Evolutionary conservation across 2,329 filamentous ascomycete species (phyloP).

Genomic region (Microthyrium microscopicum): DNA sequence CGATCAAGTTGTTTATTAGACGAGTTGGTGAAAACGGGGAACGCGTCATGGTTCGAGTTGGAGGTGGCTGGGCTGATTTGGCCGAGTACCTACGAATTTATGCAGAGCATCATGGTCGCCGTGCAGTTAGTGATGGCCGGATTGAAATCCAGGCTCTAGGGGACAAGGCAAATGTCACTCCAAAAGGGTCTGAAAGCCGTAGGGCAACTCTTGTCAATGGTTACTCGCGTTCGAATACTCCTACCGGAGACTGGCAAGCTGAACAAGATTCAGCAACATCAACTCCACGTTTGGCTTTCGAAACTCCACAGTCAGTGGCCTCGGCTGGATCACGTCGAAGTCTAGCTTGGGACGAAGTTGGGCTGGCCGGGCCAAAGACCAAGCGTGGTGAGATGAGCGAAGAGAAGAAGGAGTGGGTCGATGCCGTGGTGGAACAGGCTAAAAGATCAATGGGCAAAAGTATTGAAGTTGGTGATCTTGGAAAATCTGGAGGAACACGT

Average conservation of each 20-base stretch:
- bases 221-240: not conserved
- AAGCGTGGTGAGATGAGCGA: constrained; percentile 43
- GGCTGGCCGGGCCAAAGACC: constrained; percentile 52
- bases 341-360: constrained; percentile 29
- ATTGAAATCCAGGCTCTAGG: constrained; percentile 31
- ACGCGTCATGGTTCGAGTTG: constrained; percentile 93
- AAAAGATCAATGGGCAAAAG: constrained; percentile 27
- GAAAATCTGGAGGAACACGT: constrained; percentile 56
- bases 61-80: constrained; percentile 94
- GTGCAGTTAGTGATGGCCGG: constrained; percentile 36
- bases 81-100: constrained; percentile 92
- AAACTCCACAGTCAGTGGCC: not conserved
- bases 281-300: too few species aligned
- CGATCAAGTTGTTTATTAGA: constrained; percentile 88
- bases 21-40: constrained; percentile 80
- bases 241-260: not conserved
- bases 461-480: constrained; percentile 47
- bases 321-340: constrained; percentile 12
- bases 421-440: constrained; percentile 68
- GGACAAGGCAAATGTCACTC: not conserved
- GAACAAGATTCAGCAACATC: not conserved
- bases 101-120: constrained; percentile 76
- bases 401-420: constrained; percentile 64
- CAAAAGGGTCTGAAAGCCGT: not conserved
- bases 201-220: not conserved